Base-by-base conservation (phyloP, 169 alveolate genomes). In the Plasmodium knowlesi region DNA sequence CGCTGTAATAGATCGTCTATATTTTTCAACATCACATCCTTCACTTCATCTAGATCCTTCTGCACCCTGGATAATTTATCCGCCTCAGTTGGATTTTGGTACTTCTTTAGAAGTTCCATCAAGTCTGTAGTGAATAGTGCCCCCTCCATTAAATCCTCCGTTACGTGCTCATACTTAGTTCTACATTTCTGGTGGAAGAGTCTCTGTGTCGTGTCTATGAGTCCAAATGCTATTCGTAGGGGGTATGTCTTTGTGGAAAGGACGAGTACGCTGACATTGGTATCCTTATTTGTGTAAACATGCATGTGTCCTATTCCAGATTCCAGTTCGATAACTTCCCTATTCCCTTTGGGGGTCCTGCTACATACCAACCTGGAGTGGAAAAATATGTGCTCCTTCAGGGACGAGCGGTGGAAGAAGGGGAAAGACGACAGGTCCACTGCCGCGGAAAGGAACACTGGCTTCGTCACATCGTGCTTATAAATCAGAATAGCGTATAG, bases 51-150 rank as follows among this genome's bases (percentile, higher is more conserved):
- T 83, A 98, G 96, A 54, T 98, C 99, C 71, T 96, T 96, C 93
- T 98, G 98, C 32, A 98, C 98, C 82, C 97, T 97, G 74, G 97
- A 94, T 2, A 98, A 83, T 72, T 97, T 97, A 93, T 98, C 99
- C 9, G 99, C 99, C 79, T 98, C 98, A 32, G 96, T 95, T 5
- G 99, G 99, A 95, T 98, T 98, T 91, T 98, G 98, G 94, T 98
- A 98, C 37, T 94, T 96, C 80, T 96, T 96, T 82, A 98, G 72
- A 80, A 97, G 83, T 78, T 97, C 98, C 4, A 96, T 97, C 19
- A 98, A 96, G 85, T 96, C 98, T 1, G 96, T 96, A 32, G 94
- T 93, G 83, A 95, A 93, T 32, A 96, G 28, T 25, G 85, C 89
- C 32, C 96, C 89, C 92, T 97, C 99, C 46, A 93, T 95, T 70